These are phyloP conservation scores for Bipolaris oryzae DNA, from an alignment of 2,329 filamentous ascomycete genomes.

Conservation along the genomic window DNA sequence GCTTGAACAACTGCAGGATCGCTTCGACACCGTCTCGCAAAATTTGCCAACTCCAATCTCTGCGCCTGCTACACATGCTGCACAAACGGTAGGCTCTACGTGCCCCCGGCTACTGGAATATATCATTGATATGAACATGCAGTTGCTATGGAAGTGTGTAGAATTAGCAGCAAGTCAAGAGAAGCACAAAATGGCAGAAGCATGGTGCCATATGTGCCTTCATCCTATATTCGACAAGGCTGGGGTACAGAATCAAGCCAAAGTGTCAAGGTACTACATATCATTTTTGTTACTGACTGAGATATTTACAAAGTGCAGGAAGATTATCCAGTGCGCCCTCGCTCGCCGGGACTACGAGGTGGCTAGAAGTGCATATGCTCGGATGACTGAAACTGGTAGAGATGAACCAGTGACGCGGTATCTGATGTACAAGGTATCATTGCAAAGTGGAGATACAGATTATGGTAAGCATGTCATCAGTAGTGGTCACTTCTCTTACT, in stretches of 20 bases:
- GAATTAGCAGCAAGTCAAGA: constrained; percentile 63
- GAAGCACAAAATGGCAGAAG: constrained; percentile 61
- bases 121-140: background rate
- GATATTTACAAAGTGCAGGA: constrained; percentile 58
- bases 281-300: background rate
- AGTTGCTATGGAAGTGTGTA: constrained; percentile 84
- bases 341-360: constrained; percentile 60
- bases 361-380: constrained; percentile 62
- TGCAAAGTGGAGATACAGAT: constrained; percentile 64
- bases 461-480: constrained; percentile 48
- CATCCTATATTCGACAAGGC: constrained; percentile 70
- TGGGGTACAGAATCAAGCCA: constrained; percentile 69
- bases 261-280: constrained; percentile 65
- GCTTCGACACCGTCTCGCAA: constrained; percentile 56
- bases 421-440: constrained; percentile 74
- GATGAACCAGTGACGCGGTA: constrained; percentile 72
- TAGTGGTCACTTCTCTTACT: background rate
- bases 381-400: constrained; percentile 64
- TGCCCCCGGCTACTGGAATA: background rate
- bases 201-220: constrained; percentile 74
- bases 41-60: constrained; percentile 58
- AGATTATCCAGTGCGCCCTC: constrained; percentile 73
- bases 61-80: constrained; percentile 67
- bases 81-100: constrained; percentile 63
- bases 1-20: constrained; percentile 49